A percentile compares a stretch with the other conserved stretches of the same genome.
These are phyloP conservation scores for Cyberlindnera nakhonratchasimensis DNA, from an alignment of 805 yeast species.

Conservation along the genomic window DNA sequence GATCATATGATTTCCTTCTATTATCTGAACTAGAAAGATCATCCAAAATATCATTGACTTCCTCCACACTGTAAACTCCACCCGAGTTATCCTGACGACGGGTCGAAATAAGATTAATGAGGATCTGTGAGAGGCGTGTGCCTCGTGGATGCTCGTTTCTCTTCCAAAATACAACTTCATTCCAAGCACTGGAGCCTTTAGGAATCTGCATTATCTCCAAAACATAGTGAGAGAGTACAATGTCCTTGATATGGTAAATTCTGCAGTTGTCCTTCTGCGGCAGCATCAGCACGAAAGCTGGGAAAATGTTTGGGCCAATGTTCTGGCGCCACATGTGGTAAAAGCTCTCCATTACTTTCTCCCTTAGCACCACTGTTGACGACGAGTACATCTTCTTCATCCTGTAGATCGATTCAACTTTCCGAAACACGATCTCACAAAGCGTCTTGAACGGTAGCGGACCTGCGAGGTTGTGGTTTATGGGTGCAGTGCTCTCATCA, in stretches of 20 bases:
- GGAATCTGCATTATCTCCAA: slow-evolving; percentile 55
- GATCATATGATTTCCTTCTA: slow-evolving; percentile 36
- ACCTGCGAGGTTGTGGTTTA: background rate
- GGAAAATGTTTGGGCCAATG: slow-evolving; percentile 64
- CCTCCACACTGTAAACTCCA: slow-evolving; percentile 41
- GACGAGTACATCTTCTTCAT: background rate
- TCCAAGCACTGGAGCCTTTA: slow-evolving; percentile 58
- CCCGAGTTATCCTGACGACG: slow-evolving; percentile 35
- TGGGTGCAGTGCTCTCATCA: slow-evolving; percentile 4
- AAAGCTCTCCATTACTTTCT: slow-evolving; percentile 35
- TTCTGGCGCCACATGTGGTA: slow-evolving; percentile 47
- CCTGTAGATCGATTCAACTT: slow-evolving; percentile 8
- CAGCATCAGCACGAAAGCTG: slow-evolving; percentile 57
- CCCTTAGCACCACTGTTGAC: slow-evolving; percentile 5
- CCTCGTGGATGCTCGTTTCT: slow-evolving; percentile 34
- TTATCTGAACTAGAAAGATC: slow-evolving; percentile 33
- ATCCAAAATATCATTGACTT: slow-evolving; percentile 47
- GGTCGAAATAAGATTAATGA: slow-evolving; percentile 49
- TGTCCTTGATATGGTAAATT: slow-evolving; percentile 61
- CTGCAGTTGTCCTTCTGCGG: slow-evolving; percentile 62
- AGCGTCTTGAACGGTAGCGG: slow-evolving; percentile 2
- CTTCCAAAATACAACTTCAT: slow-evolving; percentile 46
- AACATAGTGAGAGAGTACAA: slow-evolving; percentile 48
- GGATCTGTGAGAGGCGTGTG: slow-evolving; percentile 44
- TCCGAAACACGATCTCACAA: slow-evolving; percentile 11